Evolutionary conservation across 371 early-diverging fungal species (phyloP).

Genomic region (Globomyces sp.): DNA sequence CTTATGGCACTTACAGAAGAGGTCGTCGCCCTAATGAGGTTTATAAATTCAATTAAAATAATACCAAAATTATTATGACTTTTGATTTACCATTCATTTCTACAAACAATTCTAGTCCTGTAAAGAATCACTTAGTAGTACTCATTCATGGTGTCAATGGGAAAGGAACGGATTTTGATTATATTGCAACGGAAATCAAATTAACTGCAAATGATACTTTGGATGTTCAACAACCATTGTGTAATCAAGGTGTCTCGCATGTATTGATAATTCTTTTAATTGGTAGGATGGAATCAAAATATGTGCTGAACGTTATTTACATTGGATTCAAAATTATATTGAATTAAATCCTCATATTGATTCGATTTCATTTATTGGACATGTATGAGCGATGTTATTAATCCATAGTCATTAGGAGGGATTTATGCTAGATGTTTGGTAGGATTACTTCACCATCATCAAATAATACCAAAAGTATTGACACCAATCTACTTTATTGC

Average conservation of each 20-base stretch:
- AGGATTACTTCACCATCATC: conserved; percentile 2
- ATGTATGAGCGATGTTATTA: neutral
- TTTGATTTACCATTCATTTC: too few species aligned
- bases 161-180: conserved; percentile 8
- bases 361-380: conserved; percentile 11
- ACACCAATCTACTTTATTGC: conserved; percentile 13
- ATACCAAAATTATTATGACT: too few species aligned
- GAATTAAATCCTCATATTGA: neutral
- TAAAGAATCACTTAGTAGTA: neutral
- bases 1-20: too few species aligned
- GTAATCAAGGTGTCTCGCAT: conserved; percentile 11
- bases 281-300: conserved; percentile 1
- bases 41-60: too few species aligned
- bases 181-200: conserved; percentile 7
- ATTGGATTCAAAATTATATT: conserved; percentile 3
- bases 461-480: conserved; percentile 2
- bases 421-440: conserved; percentile 14
- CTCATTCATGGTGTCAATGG: conserved; percentile 15
- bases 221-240: conserved; percentile 1
- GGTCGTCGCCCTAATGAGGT: too few species aligned
- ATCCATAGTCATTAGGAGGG: neutral
- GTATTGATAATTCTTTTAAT: neutral
- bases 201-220: conserved; percentile 1
- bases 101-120: too few species aligned
- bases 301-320: conserved; percentile 9